Base-by-base conservation (phyloP, 768 basidiomycete genomes). In the Kwoniella sp. region DNA sequence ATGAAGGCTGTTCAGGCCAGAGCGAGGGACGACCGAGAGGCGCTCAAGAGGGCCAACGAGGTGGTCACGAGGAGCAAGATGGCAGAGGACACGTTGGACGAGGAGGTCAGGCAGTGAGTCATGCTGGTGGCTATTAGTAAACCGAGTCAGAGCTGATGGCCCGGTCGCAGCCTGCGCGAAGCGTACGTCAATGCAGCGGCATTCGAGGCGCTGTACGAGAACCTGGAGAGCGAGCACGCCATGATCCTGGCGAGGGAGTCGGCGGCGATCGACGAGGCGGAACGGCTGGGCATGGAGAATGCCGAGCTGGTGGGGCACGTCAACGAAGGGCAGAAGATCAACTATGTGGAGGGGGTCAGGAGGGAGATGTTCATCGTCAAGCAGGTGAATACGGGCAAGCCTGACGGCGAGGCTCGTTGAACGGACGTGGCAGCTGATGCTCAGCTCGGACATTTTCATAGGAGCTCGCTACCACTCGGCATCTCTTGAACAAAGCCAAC, bases 341-440 rank as follows among this genome's bases (percentile, higher is more conserved):
- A 83, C 70, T 92, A 93, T 61, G 83, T 95, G 14, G 91, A 92
- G 53, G 80, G 83, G 47, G 82, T 95, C 46, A 80, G 90, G 29
- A 77, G 80, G 50, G 89, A 93, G 68, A 76, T 92, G 42, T 82
- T 87, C 2, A 84, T 88, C 49, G 79, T 81, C 5, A 89, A 89
- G 72, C 86, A 88, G 74, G 89, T 88, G 56, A 53, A 84, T 75
- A 25, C n/a, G 43, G 37, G 8, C 15, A 20, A 25, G 14, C 15
- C 17, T 22, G n/a, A 26, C 17, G 8, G 12, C 20, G 15, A 29
- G 28, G 22, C 25, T 9, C 17, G 25, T 14, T n/a, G 19, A 36
- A 19, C 17, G 42, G 5, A 10, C 14, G 27, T 10, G 11, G 12
- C 23, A 27, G 44, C 44, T 29, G 15, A 22, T 32, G n/a, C n/a